Conservation (phyloP, 345 rosid species). For the Rhizophora apiculata region DNA sequence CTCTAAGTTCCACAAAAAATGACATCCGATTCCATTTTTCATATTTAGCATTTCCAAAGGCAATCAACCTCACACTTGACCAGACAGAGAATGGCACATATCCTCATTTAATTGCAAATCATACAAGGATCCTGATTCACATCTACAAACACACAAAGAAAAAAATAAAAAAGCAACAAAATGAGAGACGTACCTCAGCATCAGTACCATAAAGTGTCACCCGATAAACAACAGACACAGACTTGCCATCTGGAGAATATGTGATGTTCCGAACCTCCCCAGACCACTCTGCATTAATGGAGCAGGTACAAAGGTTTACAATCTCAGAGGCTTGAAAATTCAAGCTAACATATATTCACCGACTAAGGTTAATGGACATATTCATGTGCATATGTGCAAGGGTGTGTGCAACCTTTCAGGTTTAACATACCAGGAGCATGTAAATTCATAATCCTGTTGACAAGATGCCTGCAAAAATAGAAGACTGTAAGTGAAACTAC, state of each 20-base stretch:
- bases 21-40: no score
- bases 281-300: constrained; percentile 61
- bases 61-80: no score
- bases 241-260: constrained; percentile 73
- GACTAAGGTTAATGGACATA: no score
- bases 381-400: neutral
- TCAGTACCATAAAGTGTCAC: constrained; percentile 80
- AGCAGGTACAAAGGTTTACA: neutral
- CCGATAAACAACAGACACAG: constrained; percentile 76
- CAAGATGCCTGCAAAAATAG: constrained; percentile 58
- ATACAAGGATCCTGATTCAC: neutral
- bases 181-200: constrained; percentile 59
- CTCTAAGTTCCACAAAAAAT: no score
- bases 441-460: constrained; percentile 73
- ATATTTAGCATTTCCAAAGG: no score
- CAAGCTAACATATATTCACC: no score
- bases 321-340: no score
- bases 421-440: constrained; percentile 60
- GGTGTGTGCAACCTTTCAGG: neutral
- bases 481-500: neutral
- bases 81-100: no score
- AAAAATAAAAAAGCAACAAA: neutral
- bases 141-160: neutral
- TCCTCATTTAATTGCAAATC: no score
- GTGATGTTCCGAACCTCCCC: constrained; percentile 77